Percentiles rank a stretch among this genome's conserved stretches.
Evolutionary conservation across 768 basidiomycete genomes (phyloP).

Genomic region (Myochromella boudieri): DNA sequence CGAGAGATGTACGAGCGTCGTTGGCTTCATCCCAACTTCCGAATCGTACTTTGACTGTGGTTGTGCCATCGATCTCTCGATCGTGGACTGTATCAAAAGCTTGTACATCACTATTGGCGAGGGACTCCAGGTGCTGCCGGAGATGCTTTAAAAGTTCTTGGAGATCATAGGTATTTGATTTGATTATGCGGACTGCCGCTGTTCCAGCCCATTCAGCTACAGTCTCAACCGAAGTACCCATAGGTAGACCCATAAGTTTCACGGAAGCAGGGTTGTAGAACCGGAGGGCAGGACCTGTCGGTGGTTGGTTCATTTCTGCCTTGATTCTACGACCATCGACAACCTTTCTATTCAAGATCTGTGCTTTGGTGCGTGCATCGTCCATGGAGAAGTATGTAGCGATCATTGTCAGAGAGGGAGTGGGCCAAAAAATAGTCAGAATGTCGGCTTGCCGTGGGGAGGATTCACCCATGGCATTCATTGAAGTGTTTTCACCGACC

Average conservation of each 20-base stretch:
- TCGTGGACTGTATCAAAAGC: constrained; percentile 27
- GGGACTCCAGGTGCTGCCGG: constrained; percentile 21
- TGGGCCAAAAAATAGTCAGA: constrained; percentile 51
- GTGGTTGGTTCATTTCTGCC: constrained; percentile 42
- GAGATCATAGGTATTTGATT: constrained; percentile 19
- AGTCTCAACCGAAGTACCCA: constrained; percentile 19
- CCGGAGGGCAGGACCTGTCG: constrained; percentile 25
- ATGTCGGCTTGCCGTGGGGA: constrained; percentile 31
- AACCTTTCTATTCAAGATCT: constrained; percentile 32
- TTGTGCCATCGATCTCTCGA: constrained; percentile 27
- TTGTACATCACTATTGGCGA: constrained; percentile 17
- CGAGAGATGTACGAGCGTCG: constrained; percentile 33
- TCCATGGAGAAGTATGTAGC: constrained; percentile 38
- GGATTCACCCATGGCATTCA: constrained; percentile 41
- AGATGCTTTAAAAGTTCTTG: constrained; percentile 22
- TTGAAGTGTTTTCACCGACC: constrained; percentile 35
- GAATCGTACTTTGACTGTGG: constrained; percentile 44
- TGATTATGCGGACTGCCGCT: constrained; percentile 16
- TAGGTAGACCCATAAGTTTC: constrained; percentile 43
- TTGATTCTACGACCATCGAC: constrained; percentile 45
- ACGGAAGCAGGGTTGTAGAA: constrained; percentile 33
- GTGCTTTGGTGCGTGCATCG: constrained; percentile 33
- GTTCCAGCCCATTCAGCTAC: constrained; percentile 32
- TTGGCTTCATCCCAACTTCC: constrained; percentile 48
- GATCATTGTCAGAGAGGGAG: constrained; percentile 45